Conservation (phyloP, 169 alveolate genomes). For the Nephromyces sp. region DNA sequence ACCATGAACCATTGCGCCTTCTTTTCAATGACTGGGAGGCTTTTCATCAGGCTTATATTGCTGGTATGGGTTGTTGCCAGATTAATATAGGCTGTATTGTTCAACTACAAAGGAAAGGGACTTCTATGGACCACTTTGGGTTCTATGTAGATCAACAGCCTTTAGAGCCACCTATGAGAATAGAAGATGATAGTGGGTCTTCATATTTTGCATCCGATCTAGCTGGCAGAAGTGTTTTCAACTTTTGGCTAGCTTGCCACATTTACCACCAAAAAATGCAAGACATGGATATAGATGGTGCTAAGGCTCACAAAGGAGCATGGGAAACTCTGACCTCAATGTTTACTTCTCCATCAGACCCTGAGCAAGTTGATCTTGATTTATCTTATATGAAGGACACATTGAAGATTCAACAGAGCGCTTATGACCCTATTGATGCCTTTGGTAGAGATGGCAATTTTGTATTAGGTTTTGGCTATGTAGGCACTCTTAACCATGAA, state of each 20-base stretch:
- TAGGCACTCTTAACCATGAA: not conserved
- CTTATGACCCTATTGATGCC: conserved; percentile 58
- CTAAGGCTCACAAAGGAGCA: too few species aligned
- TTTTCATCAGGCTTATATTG: conserved; percentile 39
- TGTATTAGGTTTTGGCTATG: conserved; percentile 64
- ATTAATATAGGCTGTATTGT: conserved; percentile 49
- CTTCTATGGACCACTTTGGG: conserved; percentile 67
- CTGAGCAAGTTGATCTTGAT: too few species aligned
- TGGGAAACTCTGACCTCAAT: too few species aligned
- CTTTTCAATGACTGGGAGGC: conserved; percentile 34
- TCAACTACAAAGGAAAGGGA: conserved; percentile 71
- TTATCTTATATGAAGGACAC: not conserved
- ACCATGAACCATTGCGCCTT: conserved; percentile 40
- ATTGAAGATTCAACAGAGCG: conserved; percentile 36
- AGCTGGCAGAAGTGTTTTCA: too few species aligned
- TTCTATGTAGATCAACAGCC: conserved; percentile 54
- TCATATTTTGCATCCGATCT: too few species aligned
- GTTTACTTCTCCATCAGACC: too few species aligned
- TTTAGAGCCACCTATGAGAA: conserved; percentile 59
- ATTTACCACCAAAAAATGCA: not conserved
- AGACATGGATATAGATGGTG: too few species aligned
- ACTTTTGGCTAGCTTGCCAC: not conserved
- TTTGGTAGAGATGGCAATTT: conserved; percentile 73
- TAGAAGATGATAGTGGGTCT: too few species aligned
- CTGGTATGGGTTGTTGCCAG: conserved; percentile 55